Base-by-base conservation (phyloP, 1,139 yeast genomes). In the Scheffersomyces titani region DNA sequence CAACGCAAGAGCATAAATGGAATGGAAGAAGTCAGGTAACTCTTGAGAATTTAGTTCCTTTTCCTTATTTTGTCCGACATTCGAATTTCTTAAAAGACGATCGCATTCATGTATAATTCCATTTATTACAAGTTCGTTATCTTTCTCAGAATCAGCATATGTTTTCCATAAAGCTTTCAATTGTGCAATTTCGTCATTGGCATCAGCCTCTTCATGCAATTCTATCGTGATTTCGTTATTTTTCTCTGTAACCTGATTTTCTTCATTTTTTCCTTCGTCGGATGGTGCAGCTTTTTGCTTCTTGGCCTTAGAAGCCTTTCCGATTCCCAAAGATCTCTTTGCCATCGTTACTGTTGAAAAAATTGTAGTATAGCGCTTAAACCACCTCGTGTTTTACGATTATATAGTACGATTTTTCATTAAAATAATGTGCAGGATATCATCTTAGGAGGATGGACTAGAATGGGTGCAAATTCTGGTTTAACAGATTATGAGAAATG, bases 101-200 rank as follows among this genome's bases (percentile, higher is more conserved):
- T 93, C 98, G 73, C 97, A 90, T 70, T 94, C 98, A 66, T 94
- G 97, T 20, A 94, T 84, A 5, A 94, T 82, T 36, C 98, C 98
- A 65, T 92, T 90, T 54, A 92, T 75, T 48, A 92, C 83, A 60
- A 82, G 75, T 69, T 83, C 92, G 61, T 82, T 84, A 53, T 85
- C 87, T 62, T 83, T 82, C 19, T 83, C 86, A 3, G 88, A 80
- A 51, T 77, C 66, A 52, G 70, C 65, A 70, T 83, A 89, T 1
- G 89, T 85, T 40, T 74, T 74, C 89, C 91, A 92, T 51, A 92
- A 77, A 4, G 90, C 96, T 60, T 74, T 74, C 56, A 92, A 72
- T 70, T 92, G 97, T 1, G 86, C 86, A 18, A 91, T 66, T 63
- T 90, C 96, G 68, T 92, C 94, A 61, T 89, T 88, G 3, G 90